phyloP scores from a whole-genome alignment of 106 monocot species.

The Dioscorea alata region DNA sequence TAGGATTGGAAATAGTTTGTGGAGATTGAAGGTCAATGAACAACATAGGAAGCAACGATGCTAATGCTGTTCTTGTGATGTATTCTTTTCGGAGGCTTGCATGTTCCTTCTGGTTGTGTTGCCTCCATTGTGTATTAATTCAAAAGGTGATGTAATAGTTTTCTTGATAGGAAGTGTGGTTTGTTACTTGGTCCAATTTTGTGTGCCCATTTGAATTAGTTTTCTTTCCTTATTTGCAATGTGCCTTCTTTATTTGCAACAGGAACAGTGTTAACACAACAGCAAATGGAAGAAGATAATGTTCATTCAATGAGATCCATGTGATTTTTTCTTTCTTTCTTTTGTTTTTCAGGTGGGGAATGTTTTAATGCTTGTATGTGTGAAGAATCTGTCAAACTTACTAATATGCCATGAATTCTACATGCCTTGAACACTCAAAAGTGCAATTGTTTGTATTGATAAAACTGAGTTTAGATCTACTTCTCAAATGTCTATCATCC shows the following conservation, averaged over 20 bases:
- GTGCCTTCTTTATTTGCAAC: too few species aligned
- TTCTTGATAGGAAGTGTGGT: neutral
- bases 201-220: neutral
- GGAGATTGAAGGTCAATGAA: slow-evolving; percentile 2
- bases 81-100: slow-evolving; percentile 51
- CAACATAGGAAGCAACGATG: neutral
- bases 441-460: too few species aligned
- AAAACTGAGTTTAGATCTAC: neutral
- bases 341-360: too few species aligned
- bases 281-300: too few species aligned
- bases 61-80: neutral
- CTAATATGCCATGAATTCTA: too few species aligned
- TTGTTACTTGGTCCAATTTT: neutral
- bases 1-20: slow-evolving; percentile 7
- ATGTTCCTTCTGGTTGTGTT: slow-evolving; percentile 1
- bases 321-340: too few species aligned
- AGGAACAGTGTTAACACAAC: too few species aligned
- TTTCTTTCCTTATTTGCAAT: too few species aligned
- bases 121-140: slow-evolving; percentile 35
- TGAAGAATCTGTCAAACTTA: too few species aligned
- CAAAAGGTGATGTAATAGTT: slow-evolving; percentile 10
- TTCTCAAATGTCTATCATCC: slow-evolving; percentile 48
- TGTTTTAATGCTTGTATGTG: too few species aligned
- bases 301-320: too few species aligned
- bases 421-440: too few species aligned